phyloP scores from a whole-genome alignment of 768 basidiomycete genomes.

The Filobasidium floriforme region DNA sequence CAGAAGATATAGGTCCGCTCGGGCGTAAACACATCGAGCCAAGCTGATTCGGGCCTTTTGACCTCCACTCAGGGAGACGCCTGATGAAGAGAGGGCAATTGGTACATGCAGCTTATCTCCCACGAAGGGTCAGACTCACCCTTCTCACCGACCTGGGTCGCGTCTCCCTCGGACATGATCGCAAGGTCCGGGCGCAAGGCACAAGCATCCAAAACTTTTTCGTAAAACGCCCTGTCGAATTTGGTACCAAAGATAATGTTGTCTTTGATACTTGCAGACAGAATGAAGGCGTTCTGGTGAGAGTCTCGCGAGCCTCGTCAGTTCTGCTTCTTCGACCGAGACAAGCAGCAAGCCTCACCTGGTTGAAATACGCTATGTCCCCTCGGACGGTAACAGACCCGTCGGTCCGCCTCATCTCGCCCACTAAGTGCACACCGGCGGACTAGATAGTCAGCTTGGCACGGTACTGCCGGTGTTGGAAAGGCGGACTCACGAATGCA shows the following conservation, averaged over 20 bases:
- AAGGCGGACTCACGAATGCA: conserved; percentile 21
- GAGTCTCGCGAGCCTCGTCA: background rate
- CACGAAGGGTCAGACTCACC: conserved; percentile 35
- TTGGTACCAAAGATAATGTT: conserved; percentile 74
- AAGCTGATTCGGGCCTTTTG: conserved; percentile 44
- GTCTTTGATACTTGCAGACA: conserved; percentile 75
- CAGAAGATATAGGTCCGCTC: conserved; percentile 82
- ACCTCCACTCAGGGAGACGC: conserved; percentile 33
- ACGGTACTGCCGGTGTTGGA: conserved; percentile 17
- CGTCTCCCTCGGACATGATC: conserved; percentile 69
- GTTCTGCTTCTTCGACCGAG: too few species aligned
- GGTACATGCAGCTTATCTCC: background rate
- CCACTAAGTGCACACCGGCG: conserved; percentile 59
- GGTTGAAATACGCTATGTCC: conserved; percentile 66
- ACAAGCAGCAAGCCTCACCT: background rate
- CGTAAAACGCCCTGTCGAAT: conserved; percentile 28
- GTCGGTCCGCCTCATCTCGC: conserved; percentile 71
- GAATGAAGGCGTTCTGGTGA: conserved; percentile 74
- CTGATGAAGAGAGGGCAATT: background rate
- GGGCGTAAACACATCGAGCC: conserved; percentile 81
- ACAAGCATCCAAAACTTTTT: conserved; percentile 55
- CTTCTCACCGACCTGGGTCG: conserved; percentile 46
- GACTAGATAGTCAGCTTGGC: conserved; percentile 58
- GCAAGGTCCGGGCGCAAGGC: conserved; percentile 74
- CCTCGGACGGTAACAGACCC: conserved; percentile 67